phyloP scores from a whole-genome alignment of 768 basidiomycete species.

The Ramaria sp. region DNA sequence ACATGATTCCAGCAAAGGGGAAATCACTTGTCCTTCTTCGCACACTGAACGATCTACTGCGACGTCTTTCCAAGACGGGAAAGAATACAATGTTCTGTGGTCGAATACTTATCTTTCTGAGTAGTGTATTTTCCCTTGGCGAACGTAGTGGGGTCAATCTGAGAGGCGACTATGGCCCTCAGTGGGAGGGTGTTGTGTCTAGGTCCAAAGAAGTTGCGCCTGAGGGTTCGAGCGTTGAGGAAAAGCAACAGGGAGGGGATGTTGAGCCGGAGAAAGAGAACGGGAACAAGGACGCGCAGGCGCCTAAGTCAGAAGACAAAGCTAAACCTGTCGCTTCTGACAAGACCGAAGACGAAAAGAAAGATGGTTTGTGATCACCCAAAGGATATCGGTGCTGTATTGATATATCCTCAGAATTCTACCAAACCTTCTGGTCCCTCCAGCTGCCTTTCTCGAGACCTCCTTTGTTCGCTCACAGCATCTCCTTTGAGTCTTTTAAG shows the following conservation, averaged over 20 bases:
- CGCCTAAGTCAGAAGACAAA: slow-evolving; percentile 17
- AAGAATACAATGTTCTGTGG: slow-evolving; percentile 82
- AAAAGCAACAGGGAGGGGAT: slow-evolving; percentile 20
- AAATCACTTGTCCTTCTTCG: slow-evolving; percentile 80
- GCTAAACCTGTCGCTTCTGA: slow-evolving; percentile 10
- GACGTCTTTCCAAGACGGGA: slow-evolving; percentile 79
- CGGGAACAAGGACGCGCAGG: background rate
- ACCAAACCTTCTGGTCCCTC: slow-evolving; percentile 82
- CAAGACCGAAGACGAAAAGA: slow-evolving; percentile 32
- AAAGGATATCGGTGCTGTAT: background rate
- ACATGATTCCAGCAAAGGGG: slow-evolving; percentile 77
- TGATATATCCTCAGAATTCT: slow-evolving; percentile 46
- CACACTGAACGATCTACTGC: slow-evolving; percentile 77
- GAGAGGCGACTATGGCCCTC: slow-evolving; percentile 75
- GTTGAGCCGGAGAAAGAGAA: background rate
- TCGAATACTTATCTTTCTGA: slow-evolving; percentile 79
- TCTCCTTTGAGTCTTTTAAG: slow-evolving; percentile 54
- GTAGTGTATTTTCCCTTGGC: slow-evolving; percentile 75
- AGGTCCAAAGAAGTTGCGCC: slow-evolving; percentile 25
- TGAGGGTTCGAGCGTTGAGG: slow-evolving; percentile 7
- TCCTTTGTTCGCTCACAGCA: slow-evolving; percentile 47
- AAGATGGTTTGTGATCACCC: slow-evolving; percentile 37
- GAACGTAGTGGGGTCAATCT: slow-evolving; percentile 89
- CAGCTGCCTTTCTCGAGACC: slow-evolving; percentile 82
- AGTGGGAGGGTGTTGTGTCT: slow-evolving; percentile 52